Evolutionary conservation across 768 basidiomycete genomes (phyloP).

Genomic region (Amanita pseudoporphyria): DNA sequence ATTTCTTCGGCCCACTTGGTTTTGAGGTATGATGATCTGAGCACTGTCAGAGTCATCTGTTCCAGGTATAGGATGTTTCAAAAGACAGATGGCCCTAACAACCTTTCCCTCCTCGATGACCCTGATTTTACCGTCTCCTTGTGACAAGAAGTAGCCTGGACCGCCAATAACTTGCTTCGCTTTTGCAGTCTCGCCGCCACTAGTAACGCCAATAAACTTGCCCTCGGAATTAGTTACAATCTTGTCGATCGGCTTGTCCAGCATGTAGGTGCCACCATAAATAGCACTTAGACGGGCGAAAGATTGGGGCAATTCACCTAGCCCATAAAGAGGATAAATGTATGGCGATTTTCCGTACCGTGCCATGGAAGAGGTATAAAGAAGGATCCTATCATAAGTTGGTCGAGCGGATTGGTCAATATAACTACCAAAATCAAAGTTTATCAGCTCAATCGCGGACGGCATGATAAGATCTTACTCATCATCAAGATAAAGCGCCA

Average conservation of each 20-base stretch:
- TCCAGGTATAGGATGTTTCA: constrained; percentile 97
- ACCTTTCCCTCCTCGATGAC: constrained; percentile 93
- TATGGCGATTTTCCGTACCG: constrained; percentile 99
- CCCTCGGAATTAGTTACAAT: constrained; percentile 82
- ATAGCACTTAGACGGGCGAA: constrained; percentile 98
- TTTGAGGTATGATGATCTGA: constrained; percentile 98
- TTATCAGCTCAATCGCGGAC: neutral
- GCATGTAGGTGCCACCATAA: constrained; percentile 99
- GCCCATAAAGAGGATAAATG: constrained; percentile 97
- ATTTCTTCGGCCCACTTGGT: constrained; percentile 88
- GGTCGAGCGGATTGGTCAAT: constrained; percentile 85
- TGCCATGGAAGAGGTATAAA: constrained; percentile 98
- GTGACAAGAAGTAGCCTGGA: constrained; percentile 90
- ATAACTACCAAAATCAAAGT: constrained; percentile 46
- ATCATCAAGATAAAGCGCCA: constrained; percentile 97
- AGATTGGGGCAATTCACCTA: constrained; percentile 97
- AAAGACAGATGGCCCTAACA: constrained; percentile 91
- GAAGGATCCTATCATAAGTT: constrained; percentile 88
- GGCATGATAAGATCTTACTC: constrained; percentile 49
- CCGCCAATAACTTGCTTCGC: constrained; percentile 98
- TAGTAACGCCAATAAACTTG: constrained; percentile 88
- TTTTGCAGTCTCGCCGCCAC: constrained; percentile 85
- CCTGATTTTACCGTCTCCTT: constrained; percentile 58
- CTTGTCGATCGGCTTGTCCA: constrained; percentile 88
- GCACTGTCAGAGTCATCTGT: constrained; percentile 93